Evolutionary conservation across 2,329 filamentous ascomycete genomes (phyloP).

Genomic region (Colletotrichum sp.): DNA sequence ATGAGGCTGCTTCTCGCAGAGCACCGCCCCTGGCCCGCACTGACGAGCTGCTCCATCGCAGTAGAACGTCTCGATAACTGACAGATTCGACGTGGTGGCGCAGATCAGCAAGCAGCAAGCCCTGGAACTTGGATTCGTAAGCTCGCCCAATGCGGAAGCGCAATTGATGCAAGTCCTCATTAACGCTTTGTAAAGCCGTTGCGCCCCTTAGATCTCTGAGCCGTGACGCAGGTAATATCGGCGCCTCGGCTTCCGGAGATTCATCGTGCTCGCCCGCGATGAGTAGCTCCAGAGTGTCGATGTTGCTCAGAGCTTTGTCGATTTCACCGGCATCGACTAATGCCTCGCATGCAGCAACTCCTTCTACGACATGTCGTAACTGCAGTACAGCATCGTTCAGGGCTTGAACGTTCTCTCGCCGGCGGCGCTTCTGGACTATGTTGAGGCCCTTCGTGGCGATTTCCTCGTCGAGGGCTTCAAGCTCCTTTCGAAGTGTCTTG

Average conservation of each 20-base stretch:
- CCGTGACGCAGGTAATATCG: conserved; percentile 36
- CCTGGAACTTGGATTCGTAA: conserved; percentile 82
- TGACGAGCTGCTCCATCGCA: conserved; percentile 83
- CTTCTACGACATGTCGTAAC: conserved; percentile 77
- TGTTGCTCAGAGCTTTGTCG: conserved; percentile 77
- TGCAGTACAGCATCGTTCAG: conserved; percentile 85
- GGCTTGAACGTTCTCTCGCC: conserved; percentile 83
- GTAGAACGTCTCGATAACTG: conserved; percentile 74
- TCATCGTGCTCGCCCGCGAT: conserved; percentile 73
- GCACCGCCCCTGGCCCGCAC: conserved; percentile 73
- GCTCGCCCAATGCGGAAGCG: conserved; percentile 84
- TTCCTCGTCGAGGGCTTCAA: conserved; percentile 82
- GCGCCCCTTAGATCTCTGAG: conserved; percentile 76
- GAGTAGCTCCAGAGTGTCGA: conserved; percentile 79
- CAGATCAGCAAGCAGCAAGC: conserved; percentile 79
- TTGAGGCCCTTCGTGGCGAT: conserved; percentile 86
- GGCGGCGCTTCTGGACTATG: conserved; percentile 81
- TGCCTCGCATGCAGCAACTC: conserved; percentile 77
- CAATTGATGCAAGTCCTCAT: conserved; percentile 76
- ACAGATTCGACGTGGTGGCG: conserved; percentile 80
- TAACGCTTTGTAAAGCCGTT: conserved; percentile 80
- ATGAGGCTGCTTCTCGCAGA: conserved; percentile 68
- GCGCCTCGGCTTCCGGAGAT: conserved; percentile 31
- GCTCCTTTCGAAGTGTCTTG: conserved; percentile 77
- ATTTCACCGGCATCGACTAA: conserved; percentile 85